These are phyloP conservation scores for Thyridium curvatum DNA, from an alignment of 2,329 filamentous ascomycete species.

Conservation along the genomic window DNA sequence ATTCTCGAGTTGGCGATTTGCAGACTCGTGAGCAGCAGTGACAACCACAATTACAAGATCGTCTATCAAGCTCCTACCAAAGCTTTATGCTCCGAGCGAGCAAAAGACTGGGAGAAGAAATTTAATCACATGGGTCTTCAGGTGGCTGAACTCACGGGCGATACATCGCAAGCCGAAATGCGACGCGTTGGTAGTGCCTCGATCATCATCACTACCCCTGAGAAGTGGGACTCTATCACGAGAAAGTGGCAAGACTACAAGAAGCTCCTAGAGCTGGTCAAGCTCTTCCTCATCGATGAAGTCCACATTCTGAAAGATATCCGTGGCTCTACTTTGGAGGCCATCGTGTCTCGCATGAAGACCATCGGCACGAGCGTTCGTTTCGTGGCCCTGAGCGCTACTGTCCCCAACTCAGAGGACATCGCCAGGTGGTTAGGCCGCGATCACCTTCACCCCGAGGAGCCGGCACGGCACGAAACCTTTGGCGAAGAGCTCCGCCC, in stretches of 20 bases:
- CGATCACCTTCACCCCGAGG: slow-evolving; percentile 48
- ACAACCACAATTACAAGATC: slow-evolving; percentile 64
- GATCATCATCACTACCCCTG: slow-evolving; percentile 81
- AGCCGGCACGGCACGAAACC: slow-evolving; percentile 59
- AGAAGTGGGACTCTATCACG: slow-evolving; percentile 90
- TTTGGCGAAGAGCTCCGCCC: slow-evolving; percentile 79
- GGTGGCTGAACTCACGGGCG: slow-evolving; percentile 75
- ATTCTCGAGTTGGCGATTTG: slow-evolving; percentile 80
- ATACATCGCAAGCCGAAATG: slow-evolving; percentile 64
- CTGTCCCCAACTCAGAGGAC: slow-evolving; percentile 75
- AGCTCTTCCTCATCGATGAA: slow-evolving; percentile 79
- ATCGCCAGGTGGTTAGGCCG: slow-evolving; percentile 75
- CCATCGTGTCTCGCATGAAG: slow-evolving; percentile 84
- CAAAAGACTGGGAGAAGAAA: slow-evolving; percentile 71
- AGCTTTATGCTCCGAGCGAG: slow-evolving; percentile 70
- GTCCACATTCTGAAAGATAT: slow-evolving; percentile 79
- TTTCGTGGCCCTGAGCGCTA: slow-evolving; percentile 77
- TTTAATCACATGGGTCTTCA: slow-evolving; percentile 61
- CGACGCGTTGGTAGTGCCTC: slow-evolving; percentile 64
- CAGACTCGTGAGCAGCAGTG: slow-evolving; percentile 51
- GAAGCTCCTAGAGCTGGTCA: slow-evolving; percentile 67
- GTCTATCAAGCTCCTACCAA: slow-evolving; percentile 84
- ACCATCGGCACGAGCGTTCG: slow-evolving; percentile 67
- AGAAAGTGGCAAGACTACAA: slow-evolving; percentile 80
- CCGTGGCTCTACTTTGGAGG: slow-evolving; percentile 74